phyloP scores from a whole-genome alignment of 495 filamentous ascomycete species.

The Hypoxylon perforatum region DNA sequence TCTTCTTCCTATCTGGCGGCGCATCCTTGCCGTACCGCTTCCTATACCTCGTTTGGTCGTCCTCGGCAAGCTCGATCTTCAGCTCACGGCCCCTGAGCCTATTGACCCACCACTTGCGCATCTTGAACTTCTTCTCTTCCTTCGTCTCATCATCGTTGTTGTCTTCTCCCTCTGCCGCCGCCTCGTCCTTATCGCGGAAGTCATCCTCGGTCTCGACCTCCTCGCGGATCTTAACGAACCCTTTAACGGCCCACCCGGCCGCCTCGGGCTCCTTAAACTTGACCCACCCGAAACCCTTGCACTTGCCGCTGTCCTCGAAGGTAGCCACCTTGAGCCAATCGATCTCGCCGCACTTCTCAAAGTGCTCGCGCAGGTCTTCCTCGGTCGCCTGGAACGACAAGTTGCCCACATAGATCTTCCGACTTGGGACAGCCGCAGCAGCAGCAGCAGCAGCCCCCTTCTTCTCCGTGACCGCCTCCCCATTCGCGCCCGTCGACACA shows the following conservation, averaged over 20 bases:
- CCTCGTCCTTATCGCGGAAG: slow-evolving; percentile 66
- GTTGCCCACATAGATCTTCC: slow-evolving; percentile 92
- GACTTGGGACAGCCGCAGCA: slow-evolving; percentile 64
- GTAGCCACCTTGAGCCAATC: slow-evolving; percentile 85
- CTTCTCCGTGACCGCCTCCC: slow-evolving; percentile 39
- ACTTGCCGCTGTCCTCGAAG: slow-evolving; percentile 96
- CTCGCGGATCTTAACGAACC: slow-evolving; percentile 75
- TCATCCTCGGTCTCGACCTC: slow-evolving; percentile 64
- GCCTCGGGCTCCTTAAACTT: slow-evolving; percentile 83
- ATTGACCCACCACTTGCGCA: slow-evolving; percentile 84
- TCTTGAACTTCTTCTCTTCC: slow-evolving; percentile 64
- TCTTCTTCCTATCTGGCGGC: slow-evolving; percentile 42
- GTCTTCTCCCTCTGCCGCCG: slow-evolving; percentile 50
- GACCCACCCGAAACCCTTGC: slow-evolving; percentile 97
- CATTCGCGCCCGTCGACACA: slow-evolving; percentile 51
- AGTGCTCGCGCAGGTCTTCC: slow-evolving; percentile 81
- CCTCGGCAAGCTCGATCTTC: slow-evolving; percentile 93
- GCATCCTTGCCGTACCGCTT: slow-evolving; percentile 87
- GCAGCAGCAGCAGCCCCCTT: slow-evolving; percentile 62
- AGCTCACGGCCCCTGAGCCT: slow-evolving; percentile 78
- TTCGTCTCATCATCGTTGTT: slow-evolving; percentile 61
- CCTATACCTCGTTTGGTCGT: slow-evolving; percentile 84
- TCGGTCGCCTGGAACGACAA: slow-evolving; percentile 86
- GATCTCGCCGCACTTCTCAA: slow-evolving; percentile 82
- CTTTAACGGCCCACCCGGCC: slow-evolving; percentile 81